Evolutionary conservation across 148 eudicot genomes (phyloP).

Genomic region (Silene conica): DNA sequence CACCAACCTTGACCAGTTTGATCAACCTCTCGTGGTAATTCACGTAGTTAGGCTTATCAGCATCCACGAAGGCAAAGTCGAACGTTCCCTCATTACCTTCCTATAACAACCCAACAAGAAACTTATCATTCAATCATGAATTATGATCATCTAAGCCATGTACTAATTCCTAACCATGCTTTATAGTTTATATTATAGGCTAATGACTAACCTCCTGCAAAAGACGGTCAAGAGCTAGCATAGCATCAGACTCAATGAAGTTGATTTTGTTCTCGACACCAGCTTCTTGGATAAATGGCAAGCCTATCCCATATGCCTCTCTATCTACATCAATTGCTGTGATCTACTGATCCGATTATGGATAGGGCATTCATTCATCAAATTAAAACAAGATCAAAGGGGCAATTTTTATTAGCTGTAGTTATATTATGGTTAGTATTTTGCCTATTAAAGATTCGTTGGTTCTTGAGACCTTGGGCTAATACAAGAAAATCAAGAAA

Average conservation of each 20-base stretch:
- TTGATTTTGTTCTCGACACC: slow-evolving; percentile 31
- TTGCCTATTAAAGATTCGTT: no score
- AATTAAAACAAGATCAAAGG: no score
- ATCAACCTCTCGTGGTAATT: slow-evolving; percentile 54
- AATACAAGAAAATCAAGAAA: no score
- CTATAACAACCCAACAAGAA: neutral
- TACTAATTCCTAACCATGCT: no score
- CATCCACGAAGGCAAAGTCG: slow-evolving; percentile 72
- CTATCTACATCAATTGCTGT: slow-evolving; percentile 28
- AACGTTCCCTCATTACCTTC: slow-evolving; percentile 45
- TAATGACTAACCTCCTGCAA: slow-evolving; percentile 18
- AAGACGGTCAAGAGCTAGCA: slow-evolving; percentile 30
- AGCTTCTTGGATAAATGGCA: slow-evolving; percentile 29
- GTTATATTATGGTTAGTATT: no score
- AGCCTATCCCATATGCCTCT: slow-evolving; percentile 27
- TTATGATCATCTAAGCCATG: no score
- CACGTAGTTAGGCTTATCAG: slow-evolving; percentile 46
- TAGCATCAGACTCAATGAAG: slow-evolving; percentile 29
- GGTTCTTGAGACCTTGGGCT: no score
- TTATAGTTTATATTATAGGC: no score
- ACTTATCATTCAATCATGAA: no score
- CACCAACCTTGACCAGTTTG: slow-evolving; percentile 51
- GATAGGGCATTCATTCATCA: no score
- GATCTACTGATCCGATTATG: no score
- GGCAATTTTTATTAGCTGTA: no score